Base-by-base conservation (phyloP, 495 filamentous ascomycete genomes). In the Immersiella caudata region DNA sequence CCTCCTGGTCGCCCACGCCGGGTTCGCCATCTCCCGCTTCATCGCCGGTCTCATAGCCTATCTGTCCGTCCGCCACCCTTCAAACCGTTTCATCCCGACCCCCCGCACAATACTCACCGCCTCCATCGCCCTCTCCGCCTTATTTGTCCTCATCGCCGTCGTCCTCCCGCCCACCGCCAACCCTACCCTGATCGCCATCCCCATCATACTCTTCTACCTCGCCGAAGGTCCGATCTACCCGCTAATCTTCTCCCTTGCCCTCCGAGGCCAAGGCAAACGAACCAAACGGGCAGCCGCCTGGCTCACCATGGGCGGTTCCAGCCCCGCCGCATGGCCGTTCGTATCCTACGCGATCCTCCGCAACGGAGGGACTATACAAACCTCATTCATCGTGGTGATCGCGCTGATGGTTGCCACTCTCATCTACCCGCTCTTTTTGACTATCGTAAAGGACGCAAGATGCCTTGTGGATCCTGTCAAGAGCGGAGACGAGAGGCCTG, bases 211-310 rank as follows among this genome's bases (percentile, higher is more conserved):
- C 6, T 87, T 90, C 61, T 84, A 90, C 67, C 87, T 90, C 76
- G 88, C 87, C 70, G 90, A 91, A 75, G 88, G 86, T 2, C 86
- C 84, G 59, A 85, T 90, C 75, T 93, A 89, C 82, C 89, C 91
- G 0, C 85, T 90, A 7, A 87, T 91, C 62, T 91, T 90, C 77
- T 83, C 87, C 2, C 81, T 93, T 1, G 85, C 86, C 2, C 81
- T 94, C 29, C 85, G 90, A 55, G 90, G 90, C 0, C 84, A 93
- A 25, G 91, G 90, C 5, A 82, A 83, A 14, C 83, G 88, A 65
- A 92, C 89, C 1, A 93, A 93, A 76, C 81, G 85, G 20, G 89
- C 87, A 12, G 86, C 88, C 1, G 89, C 86, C 3, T 87, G 83
- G 76, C 75, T 93, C 50, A 90, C 91, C 0, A 87, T 89, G 68